Percentiles rank a stretch among this genome's conserved stretches.
These are phyloP conservation scores for Yueomyces sp. DNA, from an alignment of 1,139 yeast genomes.

Conservation along the genomic window DNA sequence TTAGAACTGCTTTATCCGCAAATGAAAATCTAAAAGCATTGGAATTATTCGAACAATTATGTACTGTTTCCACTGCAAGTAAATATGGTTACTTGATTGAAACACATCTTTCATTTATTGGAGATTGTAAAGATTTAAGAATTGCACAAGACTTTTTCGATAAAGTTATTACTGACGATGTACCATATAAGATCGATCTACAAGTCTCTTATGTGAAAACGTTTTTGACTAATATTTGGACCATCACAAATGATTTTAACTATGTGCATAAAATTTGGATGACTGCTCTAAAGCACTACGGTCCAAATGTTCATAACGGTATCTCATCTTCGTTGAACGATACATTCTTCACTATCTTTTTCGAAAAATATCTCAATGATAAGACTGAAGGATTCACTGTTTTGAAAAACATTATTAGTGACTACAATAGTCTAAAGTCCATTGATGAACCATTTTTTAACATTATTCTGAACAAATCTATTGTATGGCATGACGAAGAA, in stretches of 20 bases:
- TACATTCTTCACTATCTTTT: slow-evolving; percentile 55
- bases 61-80: slow-evolving; percentile 16
- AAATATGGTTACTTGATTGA: slow-evolving; percentile 14
- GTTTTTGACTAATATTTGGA: slow-evolving; percentile 52
- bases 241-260: slow-evolving; percentile 43
- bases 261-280: slow-evolving; percentile 54
- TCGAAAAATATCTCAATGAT: slow-evolving; percentile 43
- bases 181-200: slow-evolving; percentile 60
- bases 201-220: slow-evolving; percentile 69
- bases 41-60: slow-evolving; percentile 33
- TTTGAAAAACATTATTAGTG: slow-evolving; percentile 45
- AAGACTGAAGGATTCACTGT: slow-evolving; percentile 44
- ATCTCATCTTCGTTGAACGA: slow-evolving; percentile 58
- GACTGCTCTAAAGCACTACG: slow-evolving; percentile 46
- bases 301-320: slow-evolving; percentile 50
- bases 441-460: slow-evolving; percentile 72
- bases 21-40: slow-evolving; percentile 39
- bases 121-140: slow-evolving; percentile 61
- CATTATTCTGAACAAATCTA: slow-evolving; percentile 56
- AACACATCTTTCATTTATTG: slow-evolving; percentile 70
- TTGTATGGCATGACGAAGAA: slow-evolving; percentile 54
- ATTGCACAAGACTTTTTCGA: slow-evolving; percentile 66
- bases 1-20: slow-evolving; percentile 40
- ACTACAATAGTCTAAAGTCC: slow-evolving; percentile 44
- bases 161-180: slow-evolving; percentile 49